phyloP scores from a whole-genome alignment of 257 asterid genomes.

The Agastache rugosa region DNA sequence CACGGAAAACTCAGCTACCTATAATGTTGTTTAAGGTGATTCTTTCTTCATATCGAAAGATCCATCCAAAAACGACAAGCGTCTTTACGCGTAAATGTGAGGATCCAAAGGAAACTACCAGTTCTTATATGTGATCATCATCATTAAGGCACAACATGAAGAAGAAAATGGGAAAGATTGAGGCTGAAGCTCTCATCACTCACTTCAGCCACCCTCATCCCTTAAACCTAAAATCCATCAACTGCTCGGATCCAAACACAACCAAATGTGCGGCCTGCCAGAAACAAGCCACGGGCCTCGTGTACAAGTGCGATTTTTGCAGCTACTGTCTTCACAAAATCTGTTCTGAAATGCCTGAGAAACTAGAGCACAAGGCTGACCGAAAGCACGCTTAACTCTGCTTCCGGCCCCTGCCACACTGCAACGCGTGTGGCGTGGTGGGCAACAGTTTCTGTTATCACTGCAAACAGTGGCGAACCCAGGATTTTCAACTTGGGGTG shows the following conservation, averaged over 20 bases:
- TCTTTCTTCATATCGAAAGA: background rate
- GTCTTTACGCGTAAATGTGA: background rate
- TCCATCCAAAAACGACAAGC: background rate
- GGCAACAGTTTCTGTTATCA: conserved; percentile 37
- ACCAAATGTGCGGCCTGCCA: conserved; percentile 25
- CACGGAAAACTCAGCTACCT: conserved; percentile 4
- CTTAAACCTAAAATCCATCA: conserved; percentile 23
- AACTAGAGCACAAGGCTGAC: conserved; percentile 24
- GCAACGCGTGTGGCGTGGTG: conserved; percentile 32
- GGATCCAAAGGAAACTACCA: conserved; percentile 17
- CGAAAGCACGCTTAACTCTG: conserved; percentile 20
- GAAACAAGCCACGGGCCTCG: conserved; percentile 20
- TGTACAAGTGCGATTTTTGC: conserved; percentile 26
- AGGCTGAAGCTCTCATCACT: conserved; percentile 14
- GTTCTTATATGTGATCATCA: conserved; percentile 9
- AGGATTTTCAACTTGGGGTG: too few species aligned
- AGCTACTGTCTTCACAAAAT: conserved; percentile 28
- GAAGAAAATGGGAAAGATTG: conserved; percentile 28
- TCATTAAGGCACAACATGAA: background rate
- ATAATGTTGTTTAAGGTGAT: background rate
- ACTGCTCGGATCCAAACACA: conserved; percentile 11
- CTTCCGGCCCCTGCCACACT: conserved; percentile 31
- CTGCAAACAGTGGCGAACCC: conserved; percentile 30
- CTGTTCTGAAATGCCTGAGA: conserved; percentile 30
- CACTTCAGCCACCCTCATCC: conserved; percentile 41